phyloP scores from a whole-genome alignment of 202 grass and related monocot genomes.

The Setaria italica region DNA sequence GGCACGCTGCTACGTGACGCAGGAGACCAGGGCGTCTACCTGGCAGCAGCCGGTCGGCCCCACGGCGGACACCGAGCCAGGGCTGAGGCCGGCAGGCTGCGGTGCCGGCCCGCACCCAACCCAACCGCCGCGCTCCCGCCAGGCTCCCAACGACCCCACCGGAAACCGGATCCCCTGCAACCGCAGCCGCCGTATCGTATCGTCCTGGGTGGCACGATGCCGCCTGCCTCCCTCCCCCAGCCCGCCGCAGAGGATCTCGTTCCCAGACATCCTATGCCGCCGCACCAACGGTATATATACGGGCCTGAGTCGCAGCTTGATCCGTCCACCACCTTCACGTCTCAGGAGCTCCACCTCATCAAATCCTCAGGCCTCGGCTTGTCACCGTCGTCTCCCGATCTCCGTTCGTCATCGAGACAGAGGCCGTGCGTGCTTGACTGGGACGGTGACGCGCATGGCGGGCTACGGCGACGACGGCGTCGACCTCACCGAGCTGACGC shows the following conservation, averaged over 20 bases:
- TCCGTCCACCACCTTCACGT: neutral
- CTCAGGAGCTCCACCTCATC: no score
- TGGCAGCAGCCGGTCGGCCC: slow-evolving; percentile 47
- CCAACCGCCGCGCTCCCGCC: slow-evolving; percentile 63
- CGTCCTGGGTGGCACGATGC: slow-evolving; percentile 27
- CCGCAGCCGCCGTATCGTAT: slow-evolving; percentile 20
- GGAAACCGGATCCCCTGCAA: slow-evolving; percentile 54
- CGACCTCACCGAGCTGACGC: slow-evolving; percentile 81
- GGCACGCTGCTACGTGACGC: slow-evolving; percentile 7
- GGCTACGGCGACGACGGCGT: slow-evolving; percentile 55
- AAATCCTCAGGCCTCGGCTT: no score
- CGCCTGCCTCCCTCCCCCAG: neutral
- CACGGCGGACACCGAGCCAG: slow-evolving; percentile 55
- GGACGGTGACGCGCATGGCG: slow-evolving; percentile 40
- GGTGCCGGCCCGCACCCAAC: slow-evolving; percentile 52
- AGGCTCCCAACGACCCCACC: slow-evolving; percentile 31
- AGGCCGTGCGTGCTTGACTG: neutral
- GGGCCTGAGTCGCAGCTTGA: neutral
- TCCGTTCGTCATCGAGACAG: neutral
- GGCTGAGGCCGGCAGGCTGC: slow-evolving; percentile 53
- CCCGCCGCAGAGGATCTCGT: slow-evolving; percentile 17
- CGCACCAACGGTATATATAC: slow-evolving; percentile 54
- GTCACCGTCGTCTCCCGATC: no score
- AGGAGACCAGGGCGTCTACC: slow-evolving; percentile 43
- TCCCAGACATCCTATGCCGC: neutral